Base-by-base conservation (phyloP, 805 yeast genomes). In the Metschnikowia kofuensis region DNA sequence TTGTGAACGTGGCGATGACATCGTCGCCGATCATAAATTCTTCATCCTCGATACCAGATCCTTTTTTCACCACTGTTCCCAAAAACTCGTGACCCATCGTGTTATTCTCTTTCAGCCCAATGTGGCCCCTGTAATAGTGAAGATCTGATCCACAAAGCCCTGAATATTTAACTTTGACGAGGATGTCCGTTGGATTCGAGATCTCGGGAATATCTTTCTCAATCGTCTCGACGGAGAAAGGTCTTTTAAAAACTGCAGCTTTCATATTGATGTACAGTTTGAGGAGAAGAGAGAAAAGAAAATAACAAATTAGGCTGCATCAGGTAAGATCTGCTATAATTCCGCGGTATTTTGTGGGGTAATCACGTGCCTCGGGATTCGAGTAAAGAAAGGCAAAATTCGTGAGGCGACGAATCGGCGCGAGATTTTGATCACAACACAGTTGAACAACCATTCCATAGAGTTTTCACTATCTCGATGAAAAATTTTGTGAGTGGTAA, bases 61-160 rank as follows among this genome's bases (percentile, higher is more conserved):
- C 82, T 14, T 63, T 67, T 8, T 66, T 71, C 4, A 67, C 75
- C 7, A 78, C 64, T 2, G 63, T 64, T 2, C 82, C 82, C 15
- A 69, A 58, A 44, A 76, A 70, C 58, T 78, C 84, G 63, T 80
- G 84, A 38, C 84, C 84, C 51, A 77, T 76, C 16, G 77, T 71
- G 46, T 60, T 54, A 54, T 65, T 57, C 60, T 74, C 59, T 14
- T 50, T 49, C 62, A 65, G 52, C 38, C 71, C 69, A 30, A 76
- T 69, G 48, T 74, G 72, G n/a, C 83, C 83, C n/a, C 83, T 61
- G 55, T 76, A 79, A 38, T 74, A 69, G 59, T 79, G 84, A 47
- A 79, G 65, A 54, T 79, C 84, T 6, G 82, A 74, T 2, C 84
- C 84, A 59, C 84, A 79, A 14, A 79, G 61, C 4, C 80, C 82